phyloP scores from a whole-genome alignment of 1,284 basidiomycete genomes.

The Leccinum colubrinum region DNA sequence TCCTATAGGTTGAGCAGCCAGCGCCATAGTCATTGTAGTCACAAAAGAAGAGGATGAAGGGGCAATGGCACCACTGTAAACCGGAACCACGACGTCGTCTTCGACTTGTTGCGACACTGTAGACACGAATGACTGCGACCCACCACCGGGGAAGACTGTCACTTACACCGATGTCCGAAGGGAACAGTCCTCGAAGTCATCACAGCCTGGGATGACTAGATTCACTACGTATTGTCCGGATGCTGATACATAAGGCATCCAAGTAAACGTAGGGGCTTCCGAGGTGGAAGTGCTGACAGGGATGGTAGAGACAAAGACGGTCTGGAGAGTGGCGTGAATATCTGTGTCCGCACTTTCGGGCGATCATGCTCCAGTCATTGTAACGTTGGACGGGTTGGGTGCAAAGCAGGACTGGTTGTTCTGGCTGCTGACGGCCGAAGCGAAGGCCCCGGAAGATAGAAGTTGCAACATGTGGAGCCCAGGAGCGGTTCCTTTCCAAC shows the following conservation, averaged over 20 bases:
- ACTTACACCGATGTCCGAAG: constrained; percentile 82
- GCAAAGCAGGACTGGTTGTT: constrained; percentile 78
- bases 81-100: constrained; percentile 56
- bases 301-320: constrained; percentile 71
- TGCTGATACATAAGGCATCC: constrained; percentile 87
- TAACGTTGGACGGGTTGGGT: constrained; percentile 63
- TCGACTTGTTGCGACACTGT: constrained; percentile 75
- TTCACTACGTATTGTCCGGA: constrained; percentile 86
- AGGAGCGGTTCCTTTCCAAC: constrained; percentile 74
- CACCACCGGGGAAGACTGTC: constrained; percentile 77
- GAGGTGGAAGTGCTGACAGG: constrained; percentile 60
- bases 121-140: constrained; percentile 60
- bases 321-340: constrained; percentile 79
- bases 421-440: constrained; percentile 58
- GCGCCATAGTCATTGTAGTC: constrained; percentile 70
- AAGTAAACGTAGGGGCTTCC: constrained; percentile 76
- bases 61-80: constrained; percentile 84
- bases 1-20: constrained; percentile 60
- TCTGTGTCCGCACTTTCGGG: constrained; percentile 60
- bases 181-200: constrained; percentile 75
- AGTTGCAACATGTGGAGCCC: constrained; percentile 90
- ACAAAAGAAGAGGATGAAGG: constrained; percentile 72
- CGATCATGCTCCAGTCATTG: constrained; percentile 69
- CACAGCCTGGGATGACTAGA: constrained; percentile 87
- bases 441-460: constrained; percentile 88